Base-by-base conservation (phyloP, 2,329 filamentous ascomycete genomes). In the Dactylella cylindrospora region DNA sequence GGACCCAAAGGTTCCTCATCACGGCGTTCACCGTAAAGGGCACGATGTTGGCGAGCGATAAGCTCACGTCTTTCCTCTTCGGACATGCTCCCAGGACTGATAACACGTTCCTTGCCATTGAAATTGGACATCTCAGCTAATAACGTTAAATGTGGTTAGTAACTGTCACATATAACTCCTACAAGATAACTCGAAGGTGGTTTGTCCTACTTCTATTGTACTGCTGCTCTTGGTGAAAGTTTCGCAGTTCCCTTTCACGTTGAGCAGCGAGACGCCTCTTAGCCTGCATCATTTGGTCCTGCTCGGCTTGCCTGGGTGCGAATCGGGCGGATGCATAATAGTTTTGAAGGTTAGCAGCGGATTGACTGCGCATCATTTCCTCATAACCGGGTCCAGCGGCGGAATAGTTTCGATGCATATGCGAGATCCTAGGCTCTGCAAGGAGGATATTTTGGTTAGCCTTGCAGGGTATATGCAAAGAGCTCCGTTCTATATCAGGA, bases 161-260 rank as follows among this genome's bases (percentile, higher is more conserved):
- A 68, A 71, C 13, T 32, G 19, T 23, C 7, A 23, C 26, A 19
- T 41, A 26, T 23, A 6, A 2, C 23, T 35, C 29, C 6, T n/a
- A 57, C 9, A 31, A 8, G 9, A 31, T 31, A 31, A 31, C 8
- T 31, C 9, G 28, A 31, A 31, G 8, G 8, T 31, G 76, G n/a
- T n/a, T n/a, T n/a, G 84, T 84, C 86, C 84, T 88, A 97, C 93
- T 96, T 88, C 91, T 85, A 80, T 97, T 95, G 78, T 95, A 97
- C 84, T 98, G 93, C 83, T 98, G 93, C 83, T 98, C 93, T 78
- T 96, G 94, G 78, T 98, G 93, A 78, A 97, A 95, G 78, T 97
- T 98, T 76, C 93, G 89, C 76, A 98, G 85, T 79, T 98, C 93
- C 76, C 91, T 88, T 80, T 98, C 93, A 76, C 93, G 88, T 78